Evolutionary conservation across 1,284 basidiomycete genomes (phyloP), one percentile per base, ranked within the genome.

Genomic region (Veloporphyrellus conicus): DNA sequence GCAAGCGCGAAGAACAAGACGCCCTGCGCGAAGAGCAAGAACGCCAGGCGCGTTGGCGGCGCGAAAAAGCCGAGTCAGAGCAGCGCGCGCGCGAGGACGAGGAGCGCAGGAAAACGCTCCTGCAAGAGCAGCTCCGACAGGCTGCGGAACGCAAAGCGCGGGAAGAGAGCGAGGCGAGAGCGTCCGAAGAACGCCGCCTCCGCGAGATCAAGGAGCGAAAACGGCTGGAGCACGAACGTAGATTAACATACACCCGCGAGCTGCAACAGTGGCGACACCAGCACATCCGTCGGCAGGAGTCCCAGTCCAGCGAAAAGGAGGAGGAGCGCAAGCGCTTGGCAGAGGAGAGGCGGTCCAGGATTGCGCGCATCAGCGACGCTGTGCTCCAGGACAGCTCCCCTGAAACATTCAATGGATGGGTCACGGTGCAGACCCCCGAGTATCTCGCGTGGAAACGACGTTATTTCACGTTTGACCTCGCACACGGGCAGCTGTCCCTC

Each of bases 371-470:
- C 19, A 71, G 73, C 52, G 68, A 71, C 25, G 71, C 70, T 45
- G 64, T 76, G 23, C 73, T 72, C 53, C 63, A 59, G 23, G 69
- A 68, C n/a, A 60, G 58, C n/a, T 63, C 63, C 20, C 60, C 68
- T 25, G 65, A 63, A 12, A 56, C 75, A n/a, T 61, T 78, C 54
- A 71, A 71, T 6, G 85, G 84, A 0, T 85, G 82, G 80, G 74
- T 84, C 6, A 84, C 82, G 1, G 68, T 87, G 36, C 84, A 86
- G 61, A 73, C 72, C 2, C 67, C 71, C 18, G 76, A 78, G 19
- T 74, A 71, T 10, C 60, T 81, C 47, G 70, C 74, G 0, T 87
- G 85, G 85, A 82, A 79, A 57, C 72, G 85, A 48, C 71, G 84
- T 18, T 85, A 77, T 55, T 85, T 77, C 63, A 78, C 77, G 62